These are phyloP conservation scores for Auriscalpium microsporum DNA, from an alignment of 768 basidiomycete species.

Conservation along the genomic window DNA sequence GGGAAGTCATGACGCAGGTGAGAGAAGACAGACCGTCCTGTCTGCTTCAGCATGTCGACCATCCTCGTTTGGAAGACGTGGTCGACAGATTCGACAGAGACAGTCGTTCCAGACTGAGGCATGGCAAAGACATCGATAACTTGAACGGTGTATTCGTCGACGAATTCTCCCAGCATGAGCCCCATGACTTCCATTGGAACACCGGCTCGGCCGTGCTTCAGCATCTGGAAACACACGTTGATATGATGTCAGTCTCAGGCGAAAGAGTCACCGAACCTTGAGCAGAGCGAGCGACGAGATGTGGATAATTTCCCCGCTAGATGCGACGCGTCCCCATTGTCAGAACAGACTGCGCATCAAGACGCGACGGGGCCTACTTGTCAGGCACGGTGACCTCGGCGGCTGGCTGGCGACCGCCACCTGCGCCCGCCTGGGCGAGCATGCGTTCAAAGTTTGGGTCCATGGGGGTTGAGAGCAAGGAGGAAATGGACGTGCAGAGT, in stretches of 20 bases:
- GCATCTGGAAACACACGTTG: constrained; percentile 57
- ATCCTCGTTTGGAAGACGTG: constrained; percentile 98
- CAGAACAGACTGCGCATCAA: neutral
- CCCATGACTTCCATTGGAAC: constrained; percentile 99
- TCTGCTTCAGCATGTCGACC: constrained; percentile 99
- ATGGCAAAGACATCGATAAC: constrained; percentile 98
- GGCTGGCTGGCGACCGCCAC: constrained; percentile 14
- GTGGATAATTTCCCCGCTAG: constrained; percentile 88
- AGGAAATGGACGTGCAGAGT: neutral
- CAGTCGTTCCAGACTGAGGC: constrained; percentile 97
- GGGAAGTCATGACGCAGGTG: neutral
- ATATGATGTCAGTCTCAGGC: neutral
- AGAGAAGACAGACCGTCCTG: constrained; percentile 63
- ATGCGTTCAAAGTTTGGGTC: constrained; percentile 25
- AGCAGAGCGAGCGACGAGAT: constrained; percentile 95
- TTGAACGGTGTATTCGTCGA: constrained; percentile 94
- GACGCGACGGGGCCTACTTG: constrained; percentile 42
- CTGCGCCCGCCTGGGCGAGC: constrained; percentile 24
- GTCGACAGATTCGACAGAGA: constrained; percentile 96
- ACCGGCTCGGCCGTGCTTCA: constrained; percentile 97
- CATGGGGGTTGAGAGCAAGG: constrained; percentile 13
- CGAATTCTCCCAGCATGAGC: constrained; percentile 94
- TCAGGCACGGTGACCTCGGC: constrained; percentile 57
- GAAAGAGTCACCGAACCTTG: constrained; percentile 51
- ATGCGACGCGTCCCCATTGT: constrained; percentile 4